Conservation (phyloP, 371 early-diverging fungal species). For the Mucor indicus region DNA sequence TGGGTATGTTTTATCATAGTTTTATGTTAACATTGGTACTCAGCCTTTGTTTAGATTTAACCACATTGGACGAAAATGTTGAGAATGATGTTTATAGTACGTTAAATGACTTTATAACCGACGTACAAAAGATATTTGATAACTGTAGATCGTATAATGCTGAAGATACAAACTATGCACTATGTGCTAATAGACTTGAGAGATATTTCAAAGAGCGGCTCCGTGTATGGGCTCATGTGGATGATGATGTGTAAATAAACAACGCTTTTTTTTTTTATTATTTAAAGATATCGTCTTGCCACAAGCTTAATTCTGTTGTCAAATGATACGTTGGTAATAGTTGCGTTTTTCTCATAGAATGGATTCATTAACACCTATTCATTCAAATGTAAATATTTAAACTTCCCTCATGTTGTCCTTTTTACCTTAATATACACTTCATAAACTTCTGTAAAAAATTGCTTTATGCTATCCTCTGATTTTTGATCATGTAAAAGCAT, state of each 20-base stretch:
- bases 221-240: constrained; percentile 27
- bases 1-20: constrained; percentile 65
- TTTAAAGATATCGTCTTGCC: constrained; percentile 77
- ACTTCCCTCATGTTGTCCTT: too few relatives aligned
- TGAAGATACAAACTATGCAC: constrained; percentile 59
- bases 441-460: constrained; percentile 88
- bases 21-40: not conserved
- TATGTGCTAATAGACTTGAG: constrained; percentile 62
- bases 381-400: too few relatives aligned
- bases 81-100: constrained; percentile 39
- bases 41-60: constrained; percentile 47
- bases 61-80: constrained; percentile 55
- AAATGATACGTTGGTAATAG: constrained; percentile 81
- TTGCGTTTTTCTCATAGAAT: constrained; percentile 80
- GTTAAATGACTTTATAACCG: constrained; percentile 36
- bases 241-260: constrained; percentile 7
- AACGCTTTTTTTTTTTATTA: not conserved
- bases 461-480: constrained; percentile 84
- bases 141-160: constrained; percentile 65
- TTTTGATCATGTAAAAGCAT: constrained; percentile 90
- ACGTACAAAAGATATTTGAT: constrained; percentile 37
- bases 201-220: constrained; percentile 45
- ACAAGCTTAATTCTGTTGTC: constrained; percentile 74
- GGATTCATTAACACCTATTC: constrained; percentile 81
- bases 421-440: constrained; percentile 91